phyloP scores from a whole-genome alignment of 345 rosid genomes.

The Citropsis articulata region DNA sequence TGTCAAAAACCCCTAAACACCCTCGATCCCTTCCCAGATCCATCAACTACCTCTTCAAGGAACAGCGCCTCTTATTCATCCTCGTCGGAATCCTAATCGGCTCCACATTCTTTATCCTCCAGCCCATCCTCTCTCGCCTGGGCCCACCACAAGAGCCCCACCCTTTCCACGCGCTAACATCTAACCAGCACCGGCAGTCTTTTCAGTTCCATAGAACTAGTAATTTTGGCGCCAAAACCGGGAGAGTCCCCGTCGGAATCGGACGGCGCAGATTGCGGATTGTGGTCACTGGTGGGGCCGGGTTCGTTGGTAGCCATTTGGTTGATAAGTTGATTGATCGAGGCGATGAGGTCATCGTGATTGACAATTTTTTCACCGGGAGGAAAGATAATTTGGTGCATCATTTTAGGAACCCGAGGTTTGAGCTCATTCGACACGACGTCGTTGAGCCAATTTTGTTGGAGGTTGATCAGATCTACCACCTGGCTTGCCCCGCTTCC shows the following conservation, averaged over 20 bases:
- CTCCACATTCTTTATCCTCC: conserved; percentile 89
- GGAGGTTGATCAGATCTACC: conserved; percentile 99
- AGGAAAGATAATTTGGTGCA: conserved; percentile 91
- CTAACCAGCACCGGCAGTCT: conserved; percentile 7
- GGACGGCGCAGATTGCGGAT: conserved; percentile 66
- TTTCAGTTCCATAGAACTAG: not conserved
- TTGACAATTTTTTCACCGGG: conserved; percentile 96
- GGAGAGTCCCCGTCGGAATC: conserved; percentile 77
- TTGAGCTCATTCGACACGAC: conserved; percentile 93
- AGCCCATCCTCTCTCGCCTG: conserved; percentile 78
- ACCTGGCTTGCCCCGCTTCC: conserved; percentile 98
- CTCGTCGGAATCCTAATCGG: conserved; percentile 92
- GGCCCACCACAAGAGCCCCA: conserved; percentile 51
- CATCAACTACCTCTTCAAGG: conserved; percentile 74
- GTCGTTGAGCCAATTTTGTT: conserved; percentile 93
- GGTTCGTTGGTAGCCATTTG: conserved; percentile 96
- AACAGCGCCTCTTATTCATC: conserved; percentile 87
- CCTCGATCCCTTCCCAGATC: conserved; percentile 88
- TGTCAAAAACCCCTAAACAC: conserved; percentile 65
- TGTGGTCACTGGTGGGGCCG: conserved; percentile 96
- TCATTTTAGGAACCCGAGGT: conserved; percentile 74
- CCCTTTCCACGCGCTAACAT: conserved; percentile 15
- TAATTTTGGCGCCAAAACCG: conserved; percentile 23
- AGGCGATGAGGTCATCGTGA: conserved; percentile 94
- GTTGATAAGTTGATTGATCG: conserved; percentile 86